Conservation (phyloP, 1,139 yeast genomes). For the Geotrichum carabidarum region DNA sequence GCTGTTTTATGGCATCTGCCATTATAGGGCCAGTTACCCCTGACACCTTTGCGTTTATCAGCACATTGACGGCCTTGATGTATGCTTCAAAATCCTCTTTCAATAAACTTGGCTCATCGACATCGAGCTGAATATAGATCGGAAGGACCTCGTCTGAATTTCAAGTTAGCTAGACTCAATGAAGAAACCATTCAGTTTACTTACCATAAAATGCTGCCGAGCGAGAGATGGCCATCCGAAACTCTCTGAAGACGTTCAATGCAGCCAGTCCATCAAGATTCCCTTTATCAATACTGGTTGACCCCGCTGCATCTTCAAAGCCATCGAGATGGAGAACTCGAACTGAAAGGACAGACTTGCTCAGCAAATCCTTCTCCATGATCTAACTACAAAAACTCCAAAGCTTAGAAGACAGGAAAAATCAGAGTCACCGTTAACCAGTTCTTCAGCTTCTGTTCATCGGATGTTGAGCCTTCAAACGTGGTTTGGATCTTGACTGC, state of each 20-base stretch:
- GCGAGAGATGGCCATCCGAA: constrained; percentile 8
- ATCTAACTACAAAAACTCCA: neutral
- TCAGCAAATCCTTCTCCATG: constrained; percentile 16
- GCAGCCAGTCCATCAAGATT: neutral
- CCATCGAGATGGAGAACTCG: constrained; percentile 14
- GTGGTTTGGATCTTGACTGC: neutral
- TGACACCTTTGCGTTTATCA: constrained; percentile 15
- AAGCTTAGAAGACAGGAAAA: too few relatives aligned
- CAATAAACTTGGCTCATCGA: neutral
- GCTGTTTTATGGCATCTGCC: constrained; percentile 5
- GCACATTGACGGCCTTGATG: constrained; percentile 7
- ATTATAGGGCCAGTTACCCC: constrained; percentile 9
- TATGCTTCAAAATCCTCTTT: constrained; percentile 13
- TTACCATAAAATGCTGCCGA: constrained; percentile 15
- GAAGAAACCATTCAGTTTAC: neutral
- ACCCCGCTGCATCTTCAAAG: neutral
- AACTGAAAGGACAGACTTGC: constrained; percentile 11
- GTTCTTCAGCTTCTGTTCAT: too few relatives aligned
- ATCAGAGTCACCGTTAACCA: too few relatives aligned
- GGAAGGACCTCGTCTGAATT: constrained; percentile 17
- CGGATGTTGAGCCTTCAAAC: neutral
- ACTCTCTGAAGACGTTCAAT: neutral
- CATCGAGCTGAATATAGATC: constrained; percentile 16
- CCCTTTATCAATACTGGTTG: neutral
- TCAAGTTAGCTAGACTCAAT: neutral